Evolutionary conservation across 2,329 filamentous ascomycete species (phyloP).

Genomic region (Cladobotryum mycophilum): DNA sequence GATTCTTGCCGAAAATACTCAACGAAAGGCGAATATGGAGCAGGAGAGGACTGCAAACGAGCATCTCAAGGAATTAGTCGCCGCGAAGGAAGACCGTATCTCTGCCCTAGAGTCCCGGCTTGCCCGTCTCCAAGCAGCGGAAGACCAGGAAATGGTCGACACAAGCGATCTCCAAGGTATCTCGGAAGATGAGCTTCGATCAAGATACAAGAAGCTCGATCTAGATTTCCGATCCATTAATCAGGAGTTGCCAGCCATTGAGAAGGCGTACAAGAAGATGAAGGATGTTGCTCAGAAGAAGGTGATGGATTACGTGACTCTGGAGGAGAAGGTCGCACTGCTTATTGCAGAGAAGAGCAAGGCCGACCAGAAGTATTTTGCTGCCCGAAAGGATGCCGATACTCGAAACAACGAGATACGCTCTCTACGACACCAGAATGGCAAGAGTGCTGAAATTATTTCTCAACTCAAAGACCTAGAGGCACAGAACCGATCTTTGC

Average conservation of each 20-base stretch:
- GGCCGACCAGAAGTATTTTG: slow-evolving; percentile 97
- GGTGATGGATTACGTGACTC: slow-evolving; percentile 64
- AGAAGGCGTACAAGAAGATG: slow-evolving; percentile 84
- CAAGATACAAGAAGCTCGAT: slow-evolving; percentile 67
- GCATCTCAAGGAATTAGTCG: slow-evolving; percentile 73
- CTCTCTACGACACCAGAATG: slow-evolving; percentile 72
- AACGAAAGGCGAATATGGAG: slow-evolving; percentile 73
- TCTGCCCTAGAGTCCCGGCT: slow-evolving; percentile 75
- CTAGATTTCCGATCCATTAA: slow-evolving; percentile 79
- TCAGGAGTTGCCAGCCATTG: slow-evolving; percentile 81
- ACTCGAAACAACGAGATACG: slow-evolving; percentile 74
- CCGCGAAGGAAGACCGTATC: slow-evolving; percentile 75
- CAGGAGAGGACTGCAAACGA: slow-evolving; percentile 63
- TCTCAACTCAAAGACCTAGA: slow-evolving; percentile 89
- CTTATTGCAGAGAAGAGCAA: slow-evolving; percentile 86
- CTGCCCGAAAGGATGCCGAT: slow-evolving; percentile 89
- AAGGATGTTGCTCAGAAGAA: slow-evolving; percentile 82
- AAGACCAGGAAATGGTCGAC: slow-evolving; percentile 41
- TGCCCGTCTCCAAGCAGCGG: slow-evolving; percentile 55
- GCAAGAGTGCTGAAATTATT: slow-evolving; percentile 89
- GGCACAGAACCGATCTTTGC: slow-evolving; percentile 63
- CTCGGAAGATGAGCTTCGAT: slow-evolving; percentile 63
- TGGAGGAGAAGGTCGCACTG: slow-evolving; percentile 72
- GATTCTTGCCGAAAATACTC: slow-evolving; percentile 70
- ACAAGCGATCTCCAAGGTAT: slow-evolving; percentile 49